Percentiles rank a stretch among this genome's conserved stretches.
These are phyloP conservation scores for Gymnopilus junonius DNA, from an alignment of 768 basidiomycete species.

Conservation along the genomic window DNA sequence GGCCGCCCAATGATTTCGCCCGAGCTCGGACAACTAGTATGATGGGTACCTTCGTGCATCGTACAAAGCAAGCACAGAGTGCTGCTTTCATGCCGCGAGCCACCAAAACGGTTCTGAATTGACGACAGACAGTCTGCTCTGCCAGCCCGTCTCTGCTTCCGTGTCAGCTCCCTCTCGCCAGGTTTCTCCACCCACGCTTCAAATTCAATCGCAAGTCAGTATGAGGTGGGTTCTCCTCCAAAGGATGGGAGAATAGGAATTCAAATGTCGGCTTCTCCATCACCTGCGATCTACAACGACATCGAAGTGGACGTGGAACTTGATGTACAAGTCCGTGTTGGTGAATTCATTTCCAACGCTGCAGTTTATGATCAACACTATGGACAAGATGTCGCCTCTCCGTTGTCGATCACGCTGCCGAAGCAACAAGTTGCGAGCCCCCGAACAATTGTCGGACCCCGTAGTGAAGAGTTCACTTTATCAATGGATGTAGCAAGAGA, in stretches of 20 bases:
- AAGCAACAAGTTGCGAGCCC: conserved; percentile 11
- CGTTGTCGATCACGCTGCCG: conserved; percentile 17
- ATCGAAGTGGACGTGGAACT: conserved; percentile 14
- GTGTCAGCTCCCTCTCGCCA: conserved; percentile 1
- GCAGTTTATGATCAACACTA: conserved; percentile 3
- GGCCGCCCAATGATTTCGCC: conserved; percentile 29
- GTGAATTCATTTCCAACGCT: neutral
- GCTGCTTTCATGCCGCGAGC: conserved; percentile 10
- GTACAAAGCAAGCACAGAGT: conserved; percentile 16
- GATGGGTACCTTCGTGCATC: conserved; percentile 29
- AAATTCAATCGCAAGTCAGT: conserved; percentile 7
- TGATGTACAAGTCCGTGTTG: conserved; percentile 13
- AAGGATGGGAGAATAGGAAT: conserved; percentile 8
- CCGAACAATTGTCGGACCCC: conserved; percentile 8
- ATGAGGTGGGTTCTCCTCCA: neutral
- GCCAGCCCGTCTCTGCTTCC: conserved; percentile 15
- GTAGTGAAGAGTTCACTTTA: conserved; percentile 46
- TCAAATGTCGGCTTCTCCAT: conserved; percentile 12
- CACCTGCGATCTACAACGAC: conserved; percentile 12
- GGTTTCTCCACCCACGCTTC: neutral
- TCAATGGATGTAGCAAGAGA: conserved; percentile 43
- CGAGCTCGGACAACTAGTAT: conserved; percentile 40
- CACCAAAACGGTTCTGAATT: conserved; percentile 7
- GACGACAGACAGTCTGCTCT: conserved; percentile 14
- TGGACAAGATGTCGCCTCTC: neutral